These are phyloP conservation scores for Calocera cornea DNA, from an alignment of 768 basidiomycete genomes.

Conservation along the genomic window DNA sequence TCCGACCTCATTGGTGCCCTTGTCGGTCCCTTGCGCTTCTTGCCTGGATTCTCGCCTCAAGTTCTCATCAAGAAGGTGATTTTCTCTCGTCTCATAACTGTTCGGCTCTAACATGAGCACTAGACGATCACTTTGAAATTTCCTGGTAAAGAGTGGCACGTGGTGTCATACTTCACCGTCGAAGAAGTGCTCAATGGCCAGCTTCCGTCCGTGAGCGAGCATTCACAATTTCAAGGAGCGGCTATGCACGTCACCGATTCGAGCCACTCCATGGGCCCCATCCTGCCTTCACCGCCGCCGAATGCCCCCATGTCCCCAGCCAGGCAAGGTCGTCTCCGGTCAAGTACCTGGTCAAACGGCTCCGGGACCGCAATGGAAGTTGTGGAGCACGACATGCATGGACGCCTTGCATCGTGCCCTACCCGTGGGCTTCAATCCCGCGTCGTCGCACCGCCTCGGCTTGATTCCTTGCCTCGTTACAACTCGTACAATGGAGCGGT, in stretches of 20 bases:
- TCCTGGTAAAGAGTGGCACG: not conserved
- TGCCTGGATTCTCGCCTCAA: not conserved
- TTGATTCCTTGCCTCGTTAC: not conserved
- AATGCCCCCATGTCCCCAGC: not conserved
- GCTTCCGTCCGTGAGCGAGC: not conserved
- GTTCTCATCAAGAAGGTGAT: not conserved
- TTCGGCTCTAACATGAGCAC: not conserved
- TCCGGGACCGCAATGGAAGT: not conserved
- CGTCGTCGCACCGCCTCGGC: not conserved
- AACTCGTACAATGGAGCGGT: not conserved
- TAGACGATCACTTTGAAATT: not conserved
- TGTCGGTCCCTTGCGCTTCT: not conserved
- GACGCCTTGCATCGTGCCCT: not conserved
- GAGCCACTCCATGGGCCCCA: not conserved
- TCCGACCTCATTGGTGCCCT: not conserved
- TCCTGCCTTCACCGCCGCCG: not conserved
- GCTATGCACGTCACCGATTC: not conserved
- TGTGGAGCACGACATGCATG: not conserved
- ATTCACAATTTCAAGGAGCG: not conserved
- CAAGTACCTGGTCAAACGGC: not conserved
- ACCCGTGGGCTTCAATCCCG: not conserved
- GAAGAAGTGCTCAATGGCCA: not conserved
- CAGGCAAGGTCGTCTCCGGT: not conserved
- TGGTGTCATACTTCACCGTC: not conserved
- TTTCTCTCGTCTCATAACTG: not conserved